A percentile compares a stretch with the other conserved stretches of the same genome.
phyloP scores from a whole-genome alignment of 2,329 filamentous ascomycete genomes.

The Venturia asperata region DNA sequence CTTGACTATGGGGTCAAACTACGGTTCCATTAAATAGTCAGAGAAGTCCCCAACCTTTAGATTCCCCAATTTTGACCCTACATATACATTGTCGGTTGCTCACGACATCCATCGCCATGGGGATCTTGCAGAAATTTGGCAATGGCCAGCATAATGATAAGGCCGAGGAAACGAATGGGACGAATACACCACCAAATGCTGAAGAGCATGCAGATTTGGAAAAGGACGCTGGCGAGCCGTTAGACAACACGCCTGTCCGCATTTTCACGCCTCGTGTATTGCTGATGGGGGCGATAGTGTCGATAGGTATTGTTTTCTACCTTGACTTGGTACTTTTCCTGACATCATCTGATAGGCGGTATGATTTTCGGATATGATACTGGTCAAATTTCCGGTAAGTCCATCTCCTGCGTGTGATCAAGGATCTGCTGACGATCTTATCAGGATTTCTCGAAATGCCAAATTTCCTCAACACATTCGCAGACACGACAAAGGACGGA shows the following conservation, averaged over 20 bases:
- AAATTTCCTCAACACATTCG: slow-evolving; percentile 20
- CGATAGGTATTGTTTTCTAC: background rate
- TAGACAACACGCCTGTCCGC: slow-evolving; percentile 9
- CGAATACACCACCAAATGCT: slow-evolving; percentile 1
- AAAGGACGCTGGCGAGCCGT: slow-evolving; percentile 11
- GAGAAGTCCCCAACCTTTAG: background rate
- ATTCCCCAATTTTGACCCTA: background rate
- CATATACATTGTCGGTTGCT: background rate
- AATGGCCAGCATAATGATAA: background rate
- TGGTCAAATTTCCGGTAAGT: slow-evolving; percentile 18
- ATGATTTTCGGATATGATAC: slow-evolving; percentile 21
- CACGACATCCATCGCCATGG: background rate
- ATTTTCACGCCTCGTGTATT: slow-evolving; percentile 15
- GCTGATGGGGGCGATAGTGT: slow-evolving; percentile 18
- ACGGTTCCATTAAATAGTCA: slow-evolving; percentile 8
- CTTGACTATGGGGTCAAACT: background rate
- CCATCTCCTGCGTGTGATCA: background rate
- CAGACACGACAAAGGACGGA: slow-evolving; percentile 14
- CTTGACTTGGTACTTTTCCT: background rate
- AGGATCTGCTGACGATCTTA: slow-evolving; percentile 10
- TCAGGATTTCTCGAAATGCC: slow-evolving; percentile 21
- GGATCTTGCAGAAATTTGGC: slow-evolving; percentile 9
- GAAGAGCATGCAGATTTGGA: slow-evolving; percentile 10
- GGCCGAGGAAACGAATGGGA: background rate
- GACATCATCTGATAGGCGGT: background rate